A percentile compares a stretch with the other conserved stretches of the same genome.
These are phyloP conservation scores for Cryphonectria radicalis DNA, from an alignment of 2,329 filamentous ascomycete genomes.

Conservation along the genomic window DNA sequence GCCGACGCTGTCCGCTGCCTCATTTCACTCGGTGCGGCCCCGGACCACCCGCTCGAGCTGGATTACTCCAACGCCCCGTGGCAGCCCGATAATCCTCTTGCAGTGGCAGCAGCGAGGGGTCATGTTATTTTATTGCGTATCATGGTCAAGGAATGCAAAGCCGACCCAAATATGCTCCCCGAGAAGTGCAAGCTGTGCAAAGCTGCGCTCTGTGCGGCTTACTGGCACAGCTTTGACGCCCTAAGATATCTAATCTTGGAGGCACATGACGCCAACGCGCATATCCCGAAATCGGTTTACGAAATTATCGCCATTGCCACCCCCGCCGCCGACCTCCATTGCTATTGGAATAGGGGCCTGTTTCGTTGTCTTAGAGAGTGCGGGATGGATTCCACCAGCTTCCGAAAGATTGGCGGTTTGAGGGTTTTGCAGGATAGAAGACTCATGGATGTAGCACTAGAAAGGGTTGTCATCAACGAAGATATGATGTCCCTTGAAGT, in stretches of 20 bases:
- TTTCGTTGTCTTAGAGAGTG: background rate
- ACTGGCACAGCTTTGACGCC: background rate
- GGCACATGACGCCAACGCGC: background rate
- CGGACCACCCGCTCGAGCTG: background rate
- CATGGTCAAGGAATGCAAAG: background rate
- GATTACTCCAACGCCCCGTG: too few species aligned
- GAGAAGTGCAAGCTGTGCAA: background rate
- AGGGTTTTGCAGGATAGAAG: background rate
- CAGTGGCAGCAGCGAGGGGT: background rate
- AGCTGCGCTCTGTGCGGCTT: background rate
- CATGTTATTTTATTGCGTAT: background rate
- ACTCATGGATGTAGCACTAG: background rate
- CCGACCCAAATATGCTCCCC: background rate
- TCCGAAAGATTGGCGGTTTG: background rate
- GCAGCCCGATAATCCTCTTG: background rate
- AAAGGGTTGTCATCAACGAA: rapidly evolving
- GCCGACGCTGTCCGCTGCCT: background rate
- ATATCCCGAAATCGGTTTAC: background rate
- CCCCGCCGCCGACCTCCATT: too few species aligned
- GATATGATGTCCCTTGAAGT: background rate
- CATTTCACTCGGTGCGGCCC: background rate
- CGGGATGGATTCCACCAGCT: background rate
- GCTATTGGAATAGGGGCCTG: background rate
- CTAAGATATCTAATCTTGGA: conserved; percentile 1
- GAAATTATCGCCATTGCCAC: background rate